Evolutionary conservation across 1,139 yeast genomes (phyloP).

Genomic region (Yamadazyma siamensis): DNA sequence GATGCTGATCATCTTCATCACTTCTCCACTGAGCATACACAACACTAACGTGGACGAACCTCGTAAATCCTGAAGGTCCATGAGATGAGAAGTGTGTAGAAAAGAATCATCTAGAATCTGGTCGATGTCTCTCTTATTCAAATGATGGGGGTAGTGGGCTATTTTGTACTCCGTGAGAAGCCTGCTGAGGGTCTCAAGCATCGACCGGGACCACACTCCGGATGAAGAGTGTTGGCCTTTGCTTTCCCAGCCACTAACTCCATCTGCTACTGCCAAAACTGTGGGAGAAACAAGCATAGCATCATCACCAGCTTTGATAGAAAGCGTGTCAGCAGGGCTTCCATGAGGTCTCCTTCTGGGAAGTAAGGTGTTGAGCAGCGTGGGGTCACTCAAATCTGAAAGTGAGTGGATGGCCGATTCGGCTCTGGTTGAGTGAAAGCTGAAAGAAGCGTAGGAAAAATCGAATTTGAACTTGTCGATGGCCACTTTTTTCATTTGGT

Average conservation of each 20-base stretch:
- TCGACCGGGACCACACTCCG: slow-evolving; percentile 56
- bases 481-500: slow-evolving; percentile 34
- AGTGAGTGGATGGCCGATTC: slow-evolving; percentile 47
- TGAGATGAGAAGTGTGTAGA: slow-evolving; percentile 49
- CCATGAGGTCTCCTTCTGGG: slow-evolving; percentile 55
- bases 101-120: slow-evolving; percentile 50
- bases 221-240: slow-evolving; percentile 40
- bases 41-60: slow-evolving; percentile 55
- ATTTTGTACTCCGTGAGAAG: slow-evolving; percentile 46
- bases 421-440: slow-evolving; percentile 42
- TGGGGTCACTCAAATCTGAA: slow-evolving; percentile 50
- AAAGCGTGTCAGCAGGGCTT: slow-evolving; percentile 50
- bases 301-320: slow-evolving; percentile 58
- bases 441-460: slow-evolving; percentile 45
- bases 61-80: slow-evolving; percentile 47
- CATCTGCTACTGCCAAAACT: slow-evolving; percentile 58
- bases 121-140: slow-evolving; percentile 42
- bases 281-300: slow-evolving; percentile 60
- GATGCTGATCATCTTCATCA: slow-evolving; percentile 47
- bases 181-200: slow-evolving; percentile 51
- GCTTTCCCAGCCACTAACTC: slow-evolving; percentile 60
- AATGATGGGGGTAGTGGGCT: slow-evolving; percentile 40
- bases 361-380: slow-evolving; percentile 43
- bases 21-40: slow-evolving; percentile 50
- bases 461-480: slow-evolving; percentile 45